Evolutionary conservation across 331 rosid genomes (phyloP).

Genomic region (Telfairia occidentalis): DNA sequence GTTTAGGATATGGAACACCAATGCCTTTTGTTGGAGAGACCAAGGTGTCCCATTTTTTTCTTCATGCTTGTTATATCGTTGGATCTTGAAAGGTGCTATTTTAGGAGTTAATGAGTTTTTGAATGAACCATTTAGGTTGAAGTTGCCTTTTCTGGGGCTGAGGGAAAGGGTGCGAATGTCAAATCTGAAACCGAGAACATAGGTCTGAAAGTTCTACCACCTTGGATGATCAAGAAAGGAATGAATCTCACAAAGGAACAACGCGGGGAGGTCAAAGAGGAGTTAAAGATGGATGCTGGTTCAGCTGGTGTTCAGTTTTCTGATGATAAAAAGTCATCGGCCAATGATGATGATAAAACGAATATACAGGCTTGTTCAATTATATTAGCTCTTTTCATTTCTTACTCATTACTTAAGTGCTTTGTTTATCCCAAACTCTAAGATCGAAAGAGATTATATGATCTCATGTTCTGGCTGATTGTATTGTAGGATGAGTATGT

Average conservation of each 20-base stretch:
- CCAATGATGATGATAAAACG: conserved; percentile 39
- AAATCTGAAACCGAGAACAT: conserved; percentile 57
- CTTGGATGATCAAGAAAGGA: conserved; percentile 97
- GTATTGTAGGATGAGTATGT: conserved; percentile 71
- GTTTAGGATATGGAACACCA: conserved; percentile 63
- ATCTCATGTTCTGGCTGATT: conserved; percentile 13
- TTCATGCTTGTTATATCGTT: background rate
- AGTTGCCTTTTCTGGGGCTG: conserved; percentile 74
- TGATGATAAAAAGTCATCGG: conserved; percentile 66
- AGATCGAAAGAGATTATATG: background rate
- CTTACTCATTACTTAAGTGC: conserved; percentile 1
- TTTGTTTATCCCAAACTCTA: background rate
- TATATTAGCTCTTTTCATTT: conserved; percentile 16
- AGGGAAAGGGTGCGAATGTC: conserved; percentile 50
- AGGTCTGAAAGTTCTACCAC: conserved; percentile 76
- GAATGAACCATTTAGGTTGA: conserved; percentile 50
- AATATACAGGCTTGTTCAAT: conserved; percentile 46
- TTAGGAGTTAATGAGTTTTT: background rate
- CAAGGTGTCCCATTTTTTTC: conserved; percentile 41
- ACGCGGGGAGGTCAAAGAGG: conserved; percentile 77
- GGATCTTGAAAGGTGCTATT: conserved; percentile 1
- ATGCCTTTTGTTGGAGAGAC: conserved; percentile 95
- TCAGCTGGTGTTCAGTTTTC: conserved; percentile 36
- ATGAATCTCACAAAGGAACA: conserved; percentile 92
- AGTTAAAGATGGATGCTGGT: conserved; percentile 53